Conservation (phyloP, 2,329 filamentous ascomycete genomes). For the Fusarium euwallaceae region DNA sequence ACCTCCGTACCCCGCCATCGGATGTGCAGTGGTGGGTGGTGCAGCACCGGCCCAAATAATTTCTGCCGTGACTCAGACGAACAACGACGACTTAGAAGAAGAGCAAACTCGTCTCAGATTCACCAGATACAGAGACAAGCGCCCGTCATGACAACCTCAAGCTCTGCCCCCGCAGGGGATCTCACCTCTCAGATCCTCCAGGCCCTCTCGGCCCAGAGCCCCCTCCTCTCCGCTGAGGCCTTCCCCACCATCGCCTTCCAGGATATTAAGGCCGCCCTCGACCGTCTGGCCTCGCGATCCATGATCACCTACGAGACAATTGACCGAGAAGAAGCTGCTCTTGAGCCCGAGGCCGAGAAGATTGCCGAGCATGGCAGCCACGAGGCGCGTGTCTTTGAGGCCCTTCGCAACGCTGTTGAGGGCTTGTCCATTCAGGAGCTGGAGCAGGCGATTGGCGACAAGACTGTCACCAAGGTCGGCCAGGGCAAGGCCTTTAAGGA, state of each 20-base stretch:
- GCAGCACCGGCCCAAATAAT: conserved; percentile 40
- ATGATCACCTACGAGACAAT: conserved; percentile 91
- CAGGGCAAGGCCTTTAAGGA: conserved; percentile 93
- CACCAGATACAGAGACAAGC: conserved; percentile 15
- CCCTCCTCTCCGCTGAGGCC: conserved; percentile 76
- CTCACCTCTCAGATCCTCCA: conserved; percentile 75
- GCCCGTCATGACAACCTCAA: conserved; percentile 59
- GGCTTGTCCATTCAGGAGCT: conserved; percentile 85
- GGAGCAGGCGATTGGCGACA: conserved; percentile 77
- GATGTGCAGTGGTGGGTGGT: conserved; percentile 31
- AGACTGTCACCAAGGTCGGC: conserved; percentile 83
- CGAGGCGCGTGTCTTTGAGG: conserved; percentile 85
- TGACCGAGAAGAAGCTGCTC: conserved; percentile 80
- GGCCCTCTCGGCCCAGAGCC: conserved; percentile 72
- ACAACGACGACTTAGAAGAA: conserved; percentile 30
- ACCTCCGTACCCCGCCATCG: conserved; percentile 46
- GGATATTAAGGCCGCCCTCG: conserved; percentile 87
- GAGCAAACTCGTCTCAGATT: conserved; percentile 27
- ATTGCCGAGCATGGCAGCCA: conserved; percentile 83
- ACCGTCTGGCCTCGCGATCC: conserved; percentile 84
- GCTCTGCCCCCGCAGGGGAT: conserved; percentile 61
- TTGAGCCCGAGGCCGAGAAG: conserved; percentile 81
- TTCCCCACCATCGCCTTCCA: conserved; percentile 77
- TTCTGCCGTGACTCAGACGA: conserved; percentile 47
- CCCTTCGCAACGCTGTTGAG: conserved; percentile 77